phyloP scores from a whole-genome alignment of 1,284 basidiomycete genomes.

The Ceratobasidium sp. region DNA sequence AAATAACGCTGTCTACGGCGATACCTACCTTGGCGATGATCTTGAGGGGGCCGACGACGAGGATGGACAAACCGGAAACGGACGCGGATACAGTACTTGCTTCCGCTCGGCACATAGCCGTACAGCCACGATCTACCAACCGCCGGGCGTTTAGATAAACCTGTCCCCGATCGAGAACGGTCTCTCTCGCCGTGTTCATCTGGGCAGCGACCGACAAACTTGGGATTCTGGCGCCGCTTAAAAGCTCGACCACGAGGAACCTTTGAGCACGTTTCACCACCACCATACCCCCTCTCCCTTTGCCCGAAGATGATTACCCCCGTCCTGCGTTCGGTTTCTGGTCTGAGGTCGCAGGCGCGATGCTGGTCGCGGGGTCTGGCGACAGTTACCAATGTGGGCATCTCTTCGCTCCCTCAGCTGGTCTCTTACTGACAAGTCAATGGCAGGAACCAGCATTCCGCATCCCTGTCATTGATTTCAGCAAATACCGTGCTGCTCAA shows the following conservation, averaged over 20 bases:
- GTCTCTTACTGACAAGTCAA: not conserved
- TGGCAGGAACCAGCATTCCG: conserved; percentile 44
- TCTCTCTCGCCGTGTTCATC: not conserved
- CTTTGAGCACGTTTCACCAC: not conserved
- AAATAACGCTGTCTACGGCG: not conserved
- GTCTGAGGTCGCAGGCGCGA: not conserved
- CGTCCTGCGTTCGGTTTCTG: conserved; percentile 21
- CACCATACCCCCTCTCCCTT: not conserved
- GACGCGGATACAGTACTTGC: conserved; percentile 4
- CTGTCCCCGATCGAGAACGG: conserved; percentile 4
- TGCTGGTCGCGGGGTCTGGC: conserved; percentile 13
- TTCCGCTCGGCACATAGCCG: not conserved
- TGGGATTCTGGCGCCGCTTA: not conserved
- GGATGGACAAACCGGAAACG: conserved; percentile 33
- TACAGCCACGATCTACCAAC: not conserved
- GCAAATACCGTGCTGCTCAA: conserved; percentile 63
- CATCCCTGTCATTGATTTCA: conserved; percentile 82
- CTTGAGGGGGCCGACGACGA: conserved; percentile 32
- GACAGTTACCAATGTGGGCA: conserved; percentile 16
- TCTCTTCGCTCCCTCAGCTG: not conserved
- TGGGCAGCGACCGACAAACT: not conserved
- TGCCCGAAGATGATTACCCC: conserved; percentile 18
- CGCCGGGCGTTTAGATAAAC: conserved; percentile 1
- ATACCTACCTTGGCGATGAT: conserved; percentile 33
- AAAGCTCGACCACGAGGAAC: not conserved